phyloP scores from a whole-genome alignment of 2,329 filamentous ascomycete genomes.

The Hirsutella minnesotensis region DNA sequence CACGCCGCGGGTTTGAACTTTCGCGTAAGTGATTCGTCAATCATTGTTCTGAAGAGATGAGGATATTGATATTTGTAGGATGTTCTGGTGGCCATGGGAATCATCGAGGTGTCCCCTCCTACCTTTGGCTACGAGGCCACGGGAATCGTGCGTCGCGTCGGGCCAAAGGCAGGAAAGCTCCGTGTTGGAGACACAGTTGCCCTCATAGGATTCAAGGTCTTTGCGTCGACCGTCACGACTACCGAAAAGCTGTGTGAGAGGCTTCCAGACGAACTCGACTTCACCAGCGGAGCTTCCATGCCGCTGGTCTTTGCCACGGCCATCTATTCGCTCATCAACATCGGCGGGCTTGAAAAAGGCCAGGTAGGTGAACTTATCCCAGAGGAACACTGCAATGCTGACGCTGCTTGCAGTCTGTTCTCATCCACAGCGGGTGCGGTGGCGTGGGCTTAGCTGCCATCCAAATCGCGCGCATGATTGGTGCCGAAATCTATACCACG shows the following conservation, averaged over 20 bases:
- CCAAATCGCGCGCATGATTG: conserved; percentile 11
- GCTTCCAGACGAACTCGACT: background rate
- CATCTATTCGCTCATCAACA: background rate
- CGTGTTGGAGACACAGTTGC: conserved; percentile 18
- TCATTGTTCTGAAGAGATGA: no score
- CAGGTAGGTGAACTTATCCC: background rate
- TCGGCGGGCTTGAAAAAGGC: background rate
- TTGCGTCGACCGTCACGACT: background rate
- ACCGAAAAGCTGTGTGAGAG: background rate
- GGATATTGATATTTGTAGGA: conserved; percentile 15
- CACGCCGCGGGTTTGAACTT: conserved; percentile 23
- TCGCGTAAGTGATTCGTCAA: background rate
- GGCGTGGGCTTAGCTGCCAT: conserved; percentile 19
- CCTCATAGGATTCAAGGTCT: no score
- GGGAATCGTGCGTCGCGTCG: conserved; percentile 15
- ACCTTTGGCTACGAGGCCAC: conserved; percentile 13
- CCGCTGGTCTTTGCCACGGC: background rate
- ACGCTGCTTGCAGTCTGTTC: conserved; percentile 9
- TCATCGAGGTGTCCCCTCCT: conserved; percentile 5
- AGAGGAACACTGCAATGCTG: no score
- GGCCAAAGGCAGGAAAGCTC: conserved; percentile 12
- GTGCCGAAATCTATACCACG: conserved; percentile 13
- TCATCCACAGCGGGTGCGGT: conserved; percentile 19
- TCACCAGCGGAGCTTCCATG: background rate
- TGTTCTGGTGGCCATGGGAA: conserved; percentile 20